Conservation (phyloP, 1,284 basidiomycete genomes). For the Malassezia japonica region DNA sequence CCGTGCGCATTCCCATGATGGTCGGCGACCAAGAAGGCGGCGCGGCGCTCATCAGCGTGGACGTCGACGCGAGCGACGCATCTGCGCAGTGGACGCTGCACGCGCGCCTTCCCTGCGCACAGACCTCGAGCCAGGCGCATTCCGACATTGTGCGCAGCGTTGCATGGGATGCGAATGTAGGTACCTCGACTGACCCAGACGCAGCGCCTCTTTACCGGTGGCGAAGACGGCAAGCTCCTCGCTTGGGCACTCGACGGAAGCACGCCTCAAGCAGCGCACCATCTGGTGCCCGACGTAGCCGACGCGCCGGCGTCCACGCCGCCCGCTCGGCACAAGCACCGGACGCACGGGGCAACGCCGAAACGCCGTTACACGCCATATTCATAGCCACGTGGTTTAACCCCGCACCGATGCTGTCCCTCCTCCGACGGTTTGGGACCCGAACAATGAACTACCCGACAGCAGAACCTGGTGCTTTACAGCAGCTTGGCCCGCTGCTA, state of each 20-base stretch:
- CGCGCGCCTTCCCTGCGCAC: slow-evolving; percentile 9
- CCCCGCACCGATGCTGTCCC: not conserved
- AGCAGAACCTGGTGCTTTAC: no score
- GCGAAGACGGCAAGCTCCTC: slow-evolving; percentile 11
- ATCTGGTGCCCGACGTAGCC: not conserved
- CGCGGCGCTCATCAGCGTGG: slow-evolving; percentile 2
- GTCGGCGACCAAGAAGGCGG: slow-evolving; percentile 17
- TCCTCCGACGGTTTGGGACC: not conserved
- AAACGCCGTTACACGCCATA: not conserved
- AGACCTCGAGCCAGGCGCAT: not conserved
- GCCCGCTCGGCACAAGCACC: not conserved
- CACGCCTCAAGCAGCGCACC: not conserved
- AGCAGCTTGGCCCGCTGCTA: not conserved
- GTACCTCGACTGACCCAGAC: not conserved
- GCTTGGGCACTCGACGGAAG: slow-evolving; percentile 10
- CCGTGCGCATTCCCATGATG: slow-evolving; percentile 8
- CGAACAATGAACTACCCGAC: no score
- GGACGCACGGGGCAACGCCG: not conserved
- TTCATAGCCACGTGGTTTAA: not conserved
- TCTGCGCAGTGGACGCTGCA: slow-evolving; percentile 4
- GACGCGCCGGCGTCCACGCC: not conserved
- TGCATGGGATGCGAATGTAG: slow-evolving; percentile 3
- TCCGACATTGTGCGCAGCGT: slow-evolving; percentile 17
- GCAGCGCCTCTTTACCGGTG: slow-evolving; percentile 6
- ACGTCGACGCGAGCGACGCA: not conserved